phyloP scores from a whole-genome alignment of 1,139 yeast species.

The Kodamaea anthophila region DNA sequence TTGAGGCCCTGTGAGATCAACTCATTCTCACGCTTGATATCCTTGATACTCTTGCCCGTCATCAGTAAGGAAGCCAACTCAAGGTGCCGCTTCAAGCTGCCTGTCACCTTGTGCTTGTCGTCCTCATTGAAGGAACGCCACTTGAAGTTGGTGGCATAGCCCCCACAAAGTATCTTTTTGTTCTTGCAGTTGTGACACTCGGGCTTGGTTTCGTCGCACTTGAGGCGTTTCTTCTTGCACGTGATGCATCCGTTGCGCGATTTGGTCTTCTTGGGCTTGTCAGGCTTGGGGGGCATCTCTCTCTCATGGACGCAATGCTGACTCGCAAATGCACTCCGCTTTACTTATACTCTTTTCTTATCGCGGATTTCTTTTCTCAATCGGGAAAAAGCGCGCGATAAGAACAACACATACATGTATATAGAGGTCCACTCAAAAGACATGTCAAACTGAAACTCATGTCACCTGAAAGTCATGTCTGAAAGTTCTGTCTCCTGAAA shows the following conservation, averaged over 20 bases:
- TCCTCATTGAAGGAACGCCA: constrained; percentile 50
- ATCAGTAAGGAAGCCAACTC: constrained; percentile 51
- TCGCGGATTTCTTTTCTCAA: constrained; percentile 1
- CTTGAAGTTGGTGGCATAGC: constrained; percentile 57
- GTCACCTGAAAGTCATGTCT: too few relatives aligned
- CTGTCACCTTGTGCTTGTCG: constrained; percentile 1
- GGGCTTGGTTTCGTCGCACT: constrained; percentile 56
- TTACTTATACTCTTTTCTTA: neutral
- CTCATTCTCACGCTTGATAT: constrained; percentile 43
- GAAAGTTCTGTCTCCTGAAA: too few relatives aligned
- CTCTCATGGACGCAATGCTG: too few relatives aligned
- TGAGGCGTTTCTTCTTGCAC: constrained; percentile 50
- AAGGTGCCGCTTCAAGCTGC: constrained; percentile 33
- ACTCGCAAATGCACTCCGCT: too few relatives aligned
- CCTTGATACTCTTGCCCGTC: constrained; percentile 45
- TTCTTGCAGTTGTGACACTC: constrained; percentile 40
- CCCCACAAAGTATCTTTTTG: constrained; percentile 49
- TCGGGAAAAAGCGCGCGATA: neutral
- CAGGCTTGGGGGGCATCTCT: constrained; percentile 2
- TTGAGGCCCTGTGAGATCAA: constrained; percentile 45
- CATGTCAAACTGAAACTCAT: too few relatives aligned
- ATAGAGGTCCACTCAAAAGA: too few relatives aligned
- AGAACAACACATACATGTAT: too few relatives aligned
- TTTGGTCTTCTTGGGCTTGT: constrained; percentile 18
- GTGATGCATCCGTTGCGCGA: constrained; percentile 48